Evolutionary conservation across 2,329 filamentous ascomycete genomes (phyloP).

Genomic region (Dactylellina parvicollis): DNA sequence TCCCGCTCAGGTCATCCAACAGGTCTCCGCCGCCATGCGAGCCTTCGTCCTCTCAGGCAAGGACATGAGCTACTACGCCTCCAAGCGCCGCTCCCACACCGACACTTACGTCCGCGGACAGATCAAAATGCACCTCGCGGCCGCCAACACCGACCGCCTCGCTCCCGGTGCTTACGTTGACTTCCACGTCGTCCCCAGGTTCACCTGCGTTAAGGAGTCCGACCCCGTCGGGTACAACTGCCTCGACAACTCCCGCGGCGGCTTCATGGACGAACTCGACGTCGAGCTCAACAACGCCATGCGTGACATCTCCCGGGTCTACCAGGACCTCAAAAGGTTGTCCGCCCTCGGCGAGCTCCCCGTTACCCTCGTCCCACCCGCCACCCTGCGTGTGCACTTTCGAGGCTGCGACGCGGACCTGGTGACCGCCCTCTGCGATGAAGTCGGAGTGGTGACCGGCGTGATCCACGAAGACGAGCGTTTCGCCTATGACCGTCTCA

Average conservation of each 20-base stretch:
- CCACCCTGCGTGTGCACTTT: conserved; percentile 80
- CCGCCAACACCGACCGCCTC: conserved; percentile 59
- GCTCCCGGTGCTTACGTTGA: conserved; percentile 83
- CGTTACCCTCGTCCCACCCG: conserved; percentile 74
- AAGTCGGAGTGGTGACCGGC: conserved; percentile 84
- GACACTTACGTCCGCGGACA: conserved; percentile 75
- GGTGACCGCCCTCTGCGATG: conserved; percentile 83
- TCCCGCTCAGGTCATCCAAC: conserved; percentile 86
- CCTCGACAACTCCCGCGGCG: conserved; percentile 74
- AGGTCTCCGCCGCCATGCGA: conserved; percentile 87
- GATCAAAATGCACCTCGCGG: conserved; percentile 66
- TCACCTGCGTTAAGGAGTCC: conserved; percentile 84
- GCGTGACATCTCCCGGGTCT: conserved; percentile 80
- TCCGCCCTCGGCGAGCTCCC: conserved; percentile 83
- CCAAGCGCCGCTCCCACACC: conserved; percentile 77
- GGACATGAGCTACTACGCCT: conserved; percentile 80
- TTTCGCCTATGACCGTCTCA: conserved; percentile 55
- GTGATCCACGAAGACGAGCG: conserved; percentile 77
- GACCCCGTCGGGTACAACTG: conserved; percentile 67
- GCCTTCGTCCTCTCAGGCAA: conserved; percentile 93
- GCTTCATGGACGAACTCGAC: conserved; percentile 84
- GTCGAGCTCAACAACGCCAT: conserved; percentile 87
- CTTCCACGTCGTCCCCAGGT: conserved; percentile 85
- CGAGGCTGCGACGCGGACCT: conserved; percentile 86
- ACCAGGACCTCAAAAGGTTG: conserved; percentile 82